Evolutionary conservation across 495 filamentous ascomycete genomes (phyloP).

Genomic region (Aspergillus cristatus): DNA sequence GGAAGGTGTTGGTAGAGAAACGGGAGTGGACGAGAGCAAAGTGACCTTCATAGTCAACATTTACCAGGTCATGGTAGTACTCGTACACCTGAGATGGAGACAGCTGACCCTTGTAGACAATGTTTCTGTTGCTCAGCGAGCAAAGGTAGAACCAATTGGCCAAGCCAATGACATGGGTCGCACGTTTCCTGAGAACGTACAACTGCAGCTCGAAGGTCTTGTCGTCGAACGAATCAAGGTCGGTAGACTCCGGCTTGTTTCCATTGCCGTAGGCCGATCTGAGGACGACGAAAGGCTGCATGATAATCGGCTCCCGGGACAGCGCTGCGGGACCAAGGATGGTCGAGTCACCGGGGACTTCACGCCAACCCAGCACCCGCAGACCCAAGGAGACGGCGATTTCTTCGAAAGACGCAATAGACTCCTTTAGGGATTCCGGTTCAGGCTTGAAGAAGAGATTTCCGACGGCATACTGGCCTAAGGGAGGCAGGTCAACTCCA

Average conservation of each 20-base stretch:
- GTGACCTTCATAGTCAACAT: slow-evolving; percentile 94
- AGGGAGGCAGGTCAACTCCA: slow-evolving; percentile 72
- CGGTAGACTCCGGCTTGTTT: slow-evolving; percentile 68
- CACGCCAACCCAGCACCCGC: slow-evolving; percentile 92
- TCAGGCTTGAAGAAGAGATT: slow-evolving; percentile 99
- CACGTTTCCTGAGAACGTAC: slow-evolving; percentile 89
- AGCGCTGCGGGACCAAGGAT: slow-evolving; percentile 89
- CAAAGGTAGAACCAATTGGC: slow-evolving; percentile 99
- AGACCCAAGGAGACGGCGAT: slow-evolving; percentile 80
- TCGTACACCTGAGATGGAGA: slow-evolving; percentile 97
- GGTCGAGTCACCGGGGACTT: slow-evolving; percentile 85
- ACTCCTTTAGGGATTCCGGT: slow-evolving; percentile 75
- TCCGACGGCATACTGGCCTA: slow-evolving; percentile 92
- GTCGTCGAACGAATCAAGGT: slow-evolving; percentile 74
- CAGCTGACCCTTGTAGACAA: slow-evolving; percentile 98
- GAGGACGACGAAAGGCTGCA: slow-evolving; percentile 93
- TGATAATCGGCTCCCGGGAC: slow-evolving; percentile 87
- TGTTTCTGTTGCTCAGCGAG: slow-evolving; percentile 96
- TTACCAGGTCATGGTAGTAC: slow-evolving; percentile 96
- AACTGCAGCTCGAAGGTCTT: slow-evolving; percentile 85
- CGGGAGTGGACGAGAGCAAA: slow-evolving; percentile 97
- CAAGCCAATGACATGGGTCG: slow-evolving; percentile 86
- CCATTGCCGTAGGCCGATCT: slow-evolving; percentile 79
- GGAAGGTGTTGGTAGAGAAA: slow-evolving; percentile 99
- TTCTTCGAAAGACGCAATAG: slow-evolving; percentile 81